These are phyloP conservation scores for Crithidia acanthocephali DNA, from an alignment of 208 protist genomes.

Conservation along the genomic window DNA sequence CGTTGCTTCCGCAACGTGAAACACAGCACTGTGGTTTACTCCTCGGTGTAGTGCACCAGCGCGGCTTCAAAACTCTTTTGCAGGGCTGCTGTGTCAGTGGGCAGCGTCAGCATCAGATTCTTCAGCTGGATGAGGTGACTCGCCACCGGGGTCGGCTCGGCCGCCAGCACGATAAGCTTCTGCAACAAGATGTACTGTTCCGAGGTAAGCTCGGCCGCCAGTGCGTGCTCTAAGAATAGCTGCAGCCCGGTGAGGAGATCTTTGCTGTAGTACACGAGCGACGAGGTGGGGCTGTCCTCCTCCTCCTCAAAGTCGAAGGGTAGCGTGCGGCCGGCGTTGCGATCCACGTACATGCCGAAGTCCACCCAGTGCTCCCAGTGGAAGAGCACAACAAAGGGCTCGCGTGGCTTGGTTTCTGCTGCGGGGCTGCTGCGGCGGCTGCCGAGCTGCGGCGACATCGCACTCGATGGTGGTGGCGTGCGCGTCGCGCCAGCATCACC, in stretches of 20 bases:
- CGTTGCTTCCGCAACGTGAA: too few species aligned
- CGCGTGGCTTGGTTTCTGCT: not conserved
- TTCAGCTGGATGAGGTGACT: constrained; percentile 79
- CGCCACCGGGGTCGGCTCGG: constrained; percentile 71
- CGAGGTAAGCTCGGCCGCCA: constrained; percentile 48
- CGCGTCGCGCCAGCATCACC: not conserved
- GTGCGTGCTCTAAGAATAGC: constrained; percentile 57
- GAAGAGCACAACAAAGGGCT: constrained; percentile 58
- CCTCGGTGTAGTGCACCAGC: constrained; percentile 33
- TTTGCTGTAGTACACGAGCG: constrained; percentile 54
- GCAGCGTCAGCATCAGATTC: constrained; percentile 65
- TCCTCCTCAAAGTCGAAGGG: constrained; percentile 54
- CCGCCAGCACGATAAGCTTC: constrained; percentile 58
- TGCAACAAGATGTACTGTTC: constrained; percentile 65
- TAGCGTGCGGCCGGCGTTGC: constrained; percentile 79
- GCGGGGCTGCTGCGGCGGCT: not conserved
- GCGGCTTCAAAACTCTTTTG: constrained; percentile 46
- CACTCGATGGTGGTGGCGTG: not conserved
- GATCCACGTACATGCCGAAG: constrained; percentile 91
- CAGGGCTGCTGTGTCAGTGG: constrained; percentile 49
- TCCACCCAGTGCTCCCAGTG: constrained; percentile 88
- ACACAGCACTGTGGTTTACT: too few species aligned
- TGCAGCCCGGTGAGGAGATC: constrained; percentile 61
- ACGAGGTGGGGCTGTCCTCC: constrained; percentile 18
- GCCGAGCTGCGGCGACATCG: not conserved